Evolutionary conservation across 75 land plant genomes (phyloP).

Genomic region (Adiantum capillusveneris): DNA sequence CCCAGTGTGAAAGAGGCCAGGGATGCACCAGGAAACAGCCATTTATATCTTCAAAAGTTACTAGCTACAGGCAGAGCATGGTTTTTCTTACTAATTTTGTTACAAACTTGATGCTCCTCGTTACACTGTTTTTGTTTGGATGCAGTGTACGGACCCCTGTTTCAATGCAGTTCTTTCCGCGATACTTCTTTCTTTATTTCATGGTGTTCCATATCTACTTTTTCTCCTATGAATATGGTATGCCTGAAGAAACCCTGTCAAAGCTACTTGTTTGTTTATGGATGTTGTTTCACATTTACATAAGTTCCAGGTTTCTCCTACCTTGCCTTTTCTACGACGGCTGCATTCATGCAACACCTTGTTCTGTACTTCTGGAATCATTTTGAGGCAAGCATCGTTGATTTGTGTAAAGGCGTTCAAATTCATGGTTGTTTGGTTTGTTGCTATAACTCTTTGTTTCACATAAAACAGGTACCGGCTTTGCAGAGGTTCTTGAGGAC

Average conservation of each 20-base stretch:
- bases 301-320: slow-evolving; percentile 81
- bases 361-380: slow-evolving; percentile 96
- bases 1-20: too few species aligned
- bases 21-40: too few species aligned
- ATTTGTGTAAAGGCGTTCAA: not conserved
- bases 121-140: not conserved
- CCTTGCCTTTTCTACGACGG: slow-evolving; percentile 81
- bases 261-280: not conserved
- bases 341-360: slow-evolving; percentile 97
- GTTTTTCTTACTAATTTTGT: too few species aligned
- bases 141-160: slow-evolving; percentile 96
- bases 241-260: slow-evolving; percentile 1
- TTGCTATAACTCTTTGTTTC: not conserved
- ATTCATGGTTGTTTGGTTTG: not conserved
- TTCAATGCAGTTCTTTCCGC: slow-evolving; percentile 96
- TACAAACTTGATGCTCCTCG: too few species aligned
- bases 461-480: slow-evolving; percentile 79
- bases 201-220: slow-evolving; percentile 96
- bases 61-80: too few species aligned
- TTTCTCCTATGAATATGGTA: slow-evolving; percentile 96
- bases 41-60: too few species aligned
- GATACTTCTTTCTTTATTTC: slow-evolving; percentile 97
- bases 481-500: slow-evolving; percentile 62
- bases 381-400: slow-evolving; percentile 66
- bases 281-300: not conserved